phyloP scores from a whole-genome alignment of 2,329 filamentous ascomycete genomes.

The Fusarium nematophilum region DNA sequence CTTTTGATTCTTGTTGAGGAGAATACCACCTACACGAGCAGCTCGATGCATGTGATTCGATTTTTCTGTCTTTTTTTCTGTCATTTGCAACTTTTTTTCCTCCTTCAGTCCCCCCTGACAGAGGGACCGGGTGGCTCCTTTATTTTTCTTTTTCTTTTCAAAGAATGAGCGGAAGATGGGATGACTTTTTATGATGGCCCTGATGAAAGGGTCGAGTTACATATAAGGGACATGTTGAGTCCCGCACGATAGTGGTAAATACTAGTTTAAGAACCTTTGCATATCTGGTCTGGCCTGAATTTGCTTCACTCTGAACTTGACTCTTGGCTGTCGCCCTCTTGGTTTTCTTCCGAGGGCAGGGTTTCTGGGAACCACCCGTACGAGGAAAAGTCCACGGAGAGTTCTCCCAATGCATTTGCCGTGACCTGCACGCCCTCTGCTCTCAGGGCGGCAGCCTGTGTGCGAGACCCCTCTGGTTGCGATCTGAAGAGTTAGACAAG shows the following conservation, averaged over 20 bases:
- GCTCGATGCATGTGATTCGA: constrained; percentile 40
- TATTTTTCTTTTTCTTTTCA: constrained; percentile 23
- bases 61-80: constrained; percentile 30
- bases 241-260: constrained; percentile 44
- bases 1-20: constrained; percentile 24
- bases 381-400: constrained; percentile 61
- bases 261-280: constrained; percentile 38
- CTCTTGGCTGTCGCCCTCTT: constrained; percentile 17
- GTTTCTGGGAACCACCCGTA: constrained; percentile 67
- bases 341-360: constrained; percentile 58
- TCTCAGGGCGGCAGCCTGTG: constrained; percentile 62
- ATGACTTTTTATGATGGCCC: constrained; percentile 43
- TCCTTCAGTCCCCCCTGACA: constrained; percentile 16
- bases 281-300: neutral
- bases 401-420: constrained; percentile 61
- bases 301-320: constrained; percentile 14
- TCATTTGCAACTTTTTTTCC: constrained; percentile 37
- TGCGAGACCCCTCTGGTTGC: constrained; percentile 59
- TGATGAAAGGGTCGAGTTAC: constrained; percentile 37
- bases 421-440: constrained; percentile 66
- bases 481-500: constrained; percentile 51
- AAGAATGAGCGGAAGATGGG: constrained; percentile 43
- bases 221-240: constrained; percentile 34
- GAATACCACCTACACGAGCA: constrained; percentile 43
- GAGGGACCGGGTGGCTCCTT: constrained; percentile 22